phyloP scores from a whole-genome alignment of 352 stramenopile species.

The Pythium diclinum region DNA sequence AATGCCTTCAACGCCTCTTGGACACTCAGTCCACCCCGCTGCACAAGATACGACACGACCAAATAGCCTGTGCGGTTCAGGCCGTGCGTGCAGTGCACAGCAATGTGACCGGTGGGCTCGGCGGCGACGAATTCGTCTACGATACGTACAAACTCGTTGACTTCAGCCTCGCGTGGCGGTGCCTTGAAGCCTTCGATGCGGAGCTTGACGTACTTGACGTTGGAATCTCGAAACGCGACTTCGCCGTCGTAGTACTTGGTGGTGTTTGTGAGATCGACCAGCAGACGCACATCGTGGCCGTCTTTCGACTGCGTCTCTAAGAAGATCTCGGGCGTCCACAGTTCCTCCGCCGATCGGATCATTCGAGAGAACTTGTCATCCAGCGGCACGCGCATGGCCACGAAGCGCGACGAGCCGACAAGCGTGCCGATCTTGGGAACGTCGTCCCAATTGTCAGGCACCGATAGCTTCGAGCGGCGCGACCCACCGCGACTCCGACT shows the following conservation, averaged over 20 bases:
- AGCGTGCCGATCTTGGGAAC: constrained; percentile 68
- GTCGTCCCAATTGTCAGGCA: constrained; percentile 83
- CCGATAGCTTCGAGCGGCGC: constrained; percentile 21
- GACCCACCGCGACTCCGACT: background rate
- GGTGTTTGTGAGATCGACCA: constrained; percentile 85
- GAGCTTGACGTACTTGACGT: constrained; percentile 74
- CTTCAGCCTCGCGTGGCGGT: constrained; percentile 45
- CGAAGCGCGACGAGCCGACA: constrained; percentile 53
- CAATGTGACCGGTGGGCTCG: constrained; percentile 43
- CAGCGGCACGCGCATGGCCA: constrained; percentile 68
- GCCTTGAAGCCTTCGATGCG: constrained; percentile 68
- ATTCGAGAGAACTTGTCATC: constrained; percentile 58
- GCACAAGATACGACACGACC: constrained; percentile 73
- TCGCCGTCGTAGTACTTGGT: constrained; percentile 80
- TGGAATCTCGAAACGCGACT: constrained; percentile 40
- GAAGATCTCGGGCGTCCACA: constrained; percentile 62
- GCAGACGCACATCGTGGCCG: constrained; percentile 49
- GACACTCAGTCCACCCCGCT: constrained; percentile 39
- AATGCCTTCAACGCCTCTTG: constrained; percentile 69
- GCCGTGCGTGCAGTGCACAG: constrained; percentile 77
- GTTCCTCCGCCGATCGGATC: constrained; percentile 36
- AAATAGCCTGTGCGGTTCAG: constrained; percentile 80
- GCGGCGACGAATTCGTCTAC: constrained; percentile 58
- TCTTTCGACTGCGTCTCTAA: constrained; percentile 38
- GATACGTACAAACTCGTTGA: constrained; percentile 56